Percentiles rank a stretch among this genome's conserved stretches.
These are phyloP conservation scores for Annulohypoxylon nitens DNA, from an alignment of 495 filamentous ascomycete genomes.

Conservation along the genomic window DNA sequence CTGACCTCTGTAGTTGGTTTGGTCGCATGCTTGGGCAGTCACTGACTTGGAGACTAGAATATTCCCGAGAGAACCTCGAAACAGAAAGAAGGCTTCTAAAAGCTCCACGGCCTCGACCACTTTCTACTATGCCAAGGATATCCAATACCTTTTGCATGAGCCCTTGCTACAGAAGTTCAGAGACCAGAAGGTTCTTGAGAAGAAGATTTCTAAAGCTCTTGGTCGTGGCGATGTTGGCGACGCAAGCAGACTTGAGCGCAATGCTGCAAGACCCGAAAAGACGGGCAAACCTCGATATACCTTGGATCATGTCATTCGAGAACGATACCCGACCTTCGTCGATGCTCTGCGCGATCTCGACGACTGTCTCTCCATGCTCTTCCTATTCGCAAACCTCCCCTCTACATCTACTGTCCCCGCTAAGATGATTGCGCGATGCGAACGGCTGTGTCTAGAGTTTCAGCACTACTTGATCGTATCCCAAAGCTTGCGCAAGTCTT, in stretches of 20 bases:
- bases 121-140: slow-evolving; percentile 99
- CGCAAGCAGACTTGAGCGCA: slow-evolving; percentile 73
- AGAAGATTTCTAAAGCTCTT: slow-evolving; percentile 93
- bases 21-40: not conserved
- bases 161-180: slow-evolving; percentile 95
- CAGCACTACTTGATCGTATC: slow-evolving; percentile 95
- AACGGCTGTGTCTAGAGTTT: slow-evolving; percentile 92
- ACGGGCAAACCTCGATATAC: slow-evolving; percentile 86
- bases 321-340: slow-evolving; percentile 96
- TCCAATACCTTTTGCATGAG: slow-evolving; percentile 97
- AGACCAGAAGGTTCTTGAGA: slow-evolving; percentile 94
- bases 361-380: slow-evolving; percentile 95
- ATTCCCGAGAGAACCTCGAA: slow-evolving; percentile 95
- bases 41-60: slow-evolving; percentile 65
- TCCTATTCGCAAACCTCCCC: slow-evolving; percentile 97
- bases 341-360: slow-evolving; percentile 96
- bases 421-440: slow-evolving; percentile 93
- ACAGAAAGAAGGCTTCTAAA: slow-evolving; percentile 96
- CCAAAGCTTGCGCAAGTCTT: slow-evolving; percentile 91
- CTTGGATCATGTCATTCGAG: slow-evolving; percentile 95
- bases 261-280: slow-evolving; percentile 80
- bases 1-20: not conserved
- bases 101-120: slow-evolving; percentile 89
- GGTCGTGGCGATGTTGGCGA: slow-evolving; percentile 91
- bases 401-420: slow-evolving; percentile 86